Percentiles rank a stretch among this genome's conserved stretches.
Evolutionary conservation across 2,329 filamentous ascomycete species (phyloP).

Genomic region (Cladophialophora immunda): DNA sequence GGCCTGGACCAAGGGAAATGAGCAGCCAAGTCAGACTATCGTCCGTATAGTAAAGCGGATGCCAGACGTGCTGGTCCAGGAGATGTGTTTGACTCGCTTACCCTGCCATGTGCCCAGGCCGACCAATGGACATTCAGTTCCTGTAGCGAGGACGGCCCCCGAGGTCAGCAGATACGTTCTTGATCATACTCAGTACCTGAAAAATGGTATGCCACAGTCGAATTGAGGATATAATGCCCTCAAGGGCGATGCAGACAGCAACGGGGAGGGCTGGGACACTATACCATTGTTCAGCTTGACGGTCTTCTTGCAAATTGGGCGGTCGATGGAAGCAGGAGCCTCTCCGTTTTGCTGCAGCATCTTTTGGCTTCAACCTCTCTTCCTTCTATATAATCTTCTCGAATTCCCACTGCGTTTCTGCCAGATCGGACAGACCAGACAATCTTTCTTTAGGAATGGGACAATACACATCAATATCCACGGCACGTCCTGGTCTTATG

Average conservation of each 20-base stretch:
- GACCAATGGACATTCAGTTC: slow-evolving; percentile 32
- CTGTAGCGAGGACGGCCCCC: slow-evolving; percentile 9
- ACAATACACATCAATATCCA: too few species aligned
- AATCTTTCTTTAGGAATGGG: too few species aligned
- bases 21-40: slow-evolving; percentile 8
- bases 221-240: background rate
- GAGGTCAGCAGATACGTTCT: slow-evolving; percentile 16
- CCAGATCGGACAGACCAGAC: too few species aligned
- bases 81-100: slow-evolving; percentile 19
- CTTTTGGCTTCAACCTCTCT: background rate
- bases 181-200: slow-evolving; percentile 4
- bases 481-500: too few species aligned
- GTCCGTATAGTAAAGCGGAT: background rate
- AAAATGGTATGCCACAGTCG: background rate
- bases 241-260: background rate
- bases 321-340: slow-evolving; percentile 6
- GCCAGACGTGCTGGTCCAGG: too few species aligned
- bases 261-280: background rate
- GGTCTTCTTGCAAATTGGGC: slow-evolving; percentile 18
- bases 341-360: slow-evolving; percentile 18
- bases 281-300: slow-evolving; percentile 22
- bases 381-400: background rate
- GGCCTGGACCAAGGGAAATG: slow-evolving; percentile 8
- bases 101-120: slow-evolving; percentile 44
- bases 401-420: background rate